phyloP scores from a whole-genome alignment of 495 filamentous ascomycete genomes.

The Hypoxylon fragiforme region DNA sequence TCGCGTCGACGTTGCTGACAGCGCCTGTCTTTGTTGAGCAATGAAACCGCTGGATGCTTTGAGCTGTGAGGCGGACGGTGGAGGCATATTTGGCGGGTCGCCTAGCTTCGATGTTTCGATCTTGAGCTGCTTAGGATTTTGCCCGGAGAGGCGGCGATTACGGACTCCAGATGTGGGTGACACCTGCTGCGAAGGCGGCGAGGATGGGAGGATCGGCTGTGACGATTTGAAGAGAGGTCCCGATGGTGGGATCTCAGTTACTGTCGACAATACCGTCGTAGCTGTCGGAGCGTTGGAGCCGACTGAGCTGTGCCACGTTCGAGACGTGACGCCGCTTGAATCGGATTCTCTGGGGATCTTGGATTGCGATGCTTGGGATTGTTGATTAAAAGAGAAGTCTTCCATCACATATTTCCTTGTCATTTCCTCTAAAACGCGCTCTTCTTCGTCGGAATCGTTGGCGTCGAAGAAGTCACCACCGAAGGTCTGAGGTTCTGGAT shows the following conservation, averaged over 20 bases:
- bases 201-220: constrained; percentile 47
- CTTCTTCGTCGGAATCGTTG: constrained; percentile 88
- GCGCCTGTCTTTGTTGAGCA: constrained; percentile 50
- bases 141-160: constrained; percentile 78
- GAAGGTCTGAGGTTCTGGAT: constrained; percentile 29
- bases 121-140: constrained; percentile 78
- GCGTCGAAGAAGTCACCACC: constrained; percentile 57
- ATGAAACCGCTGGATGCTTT: constrained; percentile 49
- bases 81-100: constrained; percentile 40
- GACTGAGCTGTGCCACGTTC: constrained; percentile 86
- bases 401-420: constrained; percentile 84
- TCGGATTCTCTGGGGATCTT: constrained; percentile 84
- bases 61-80: constrained; percentile 44
- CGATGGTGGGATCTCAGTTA: constrained; percentile 64
- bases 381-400: constrained; percentile 69
- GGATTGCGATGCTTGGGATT: constrained; percentile 43
- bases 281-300: constrained; percentile 76
- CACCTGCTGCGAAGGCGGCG: constrained; percentile 45
- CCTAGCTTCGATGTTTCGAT: constrained; percentile 74
- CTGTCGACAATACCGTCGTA: constrained; percentile 72
- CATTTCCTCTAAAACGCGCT: constrained; percentile 90
- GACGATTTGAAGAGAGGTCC: constrained; percentile 34
- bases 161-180: constrained; percentile 64
- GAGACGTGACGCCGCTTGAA: constrained; percentile 80
- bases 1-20: constrained; percentile 44